Conservation (phyloP, 1,284 basidiomycete genomes). For the Melampsora americana region DNA sequence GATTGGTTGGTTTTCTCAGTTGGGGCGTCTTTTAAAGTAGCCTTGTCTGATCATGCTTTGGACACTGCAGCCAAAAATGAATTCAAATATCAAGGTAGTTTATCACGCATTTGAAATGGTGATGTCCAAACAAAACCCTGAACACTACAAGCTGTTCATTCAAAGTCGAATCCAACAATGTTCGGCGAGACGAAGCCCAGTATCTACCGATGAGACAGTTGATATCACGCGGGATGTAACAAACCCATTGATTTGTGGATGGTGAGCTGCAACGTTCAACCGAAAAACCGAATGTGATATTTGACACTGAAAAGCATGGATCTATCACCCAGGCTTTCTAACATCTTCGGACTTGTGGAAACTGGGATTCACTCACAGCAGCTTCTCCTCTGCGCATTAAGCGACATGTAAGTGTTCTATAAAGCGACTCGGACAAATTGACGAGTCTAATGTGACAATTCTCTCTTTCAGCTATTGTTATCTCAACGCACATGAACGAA, state of each 20-base stretch:
- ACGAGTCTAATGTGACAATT: background rate
- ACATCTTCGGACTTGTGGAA: slow-evolving; percentile 39
- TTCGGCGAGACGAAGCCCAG: slow-evolving; percentile 13
- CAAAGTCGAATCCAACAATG: slow-evolving; percentile 29
- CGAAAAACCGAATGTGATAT: background rate
- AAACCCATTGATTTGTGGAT: slow-evolving; percentile 39
- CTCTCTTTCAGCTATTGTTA: slow-evolving; percentile 32
- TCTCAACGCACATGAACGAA: slow-evolving; percentile 23
- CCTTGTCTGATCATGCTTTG: background rate
- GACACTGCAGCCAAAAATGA: slow-evolving; percentile 10
- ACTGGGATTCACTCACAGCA: slow-evolving; percentile 41
- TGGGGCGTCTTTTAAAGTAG: background rate
- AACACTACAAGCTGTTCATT: slow-evolving; percentile 15
- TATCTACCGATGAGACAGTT: slow-evolving; percentile 18
- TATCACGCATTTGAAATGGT: slow-evolving; percentile 26
- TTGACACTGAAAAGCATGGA: background rate
- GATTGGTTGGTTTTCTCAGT: slow-evolving; percentile 26
- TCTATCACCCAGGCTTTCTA: slow-evolving; percentile 19
- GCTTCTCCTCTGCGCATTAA: slow-evolving; percentile 30
- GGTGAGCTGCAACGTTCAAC: background rate
- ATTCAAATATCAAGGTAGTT: slow-evolving; percentile 8
- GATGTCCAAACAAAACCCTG: slow-evolving; percentile 13
- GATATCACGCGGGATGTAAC: slow-evolving; percentile 36
- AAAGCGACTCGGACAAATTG: background rate
- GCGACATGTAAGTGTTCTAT: slow-evolving; percentile 31